These are phyloP conservation scores for Penicillium bovifimosum DNA, from an alignment of 495 filamentous ascomycete genomes.

Conservation along the genomic window DNA sequence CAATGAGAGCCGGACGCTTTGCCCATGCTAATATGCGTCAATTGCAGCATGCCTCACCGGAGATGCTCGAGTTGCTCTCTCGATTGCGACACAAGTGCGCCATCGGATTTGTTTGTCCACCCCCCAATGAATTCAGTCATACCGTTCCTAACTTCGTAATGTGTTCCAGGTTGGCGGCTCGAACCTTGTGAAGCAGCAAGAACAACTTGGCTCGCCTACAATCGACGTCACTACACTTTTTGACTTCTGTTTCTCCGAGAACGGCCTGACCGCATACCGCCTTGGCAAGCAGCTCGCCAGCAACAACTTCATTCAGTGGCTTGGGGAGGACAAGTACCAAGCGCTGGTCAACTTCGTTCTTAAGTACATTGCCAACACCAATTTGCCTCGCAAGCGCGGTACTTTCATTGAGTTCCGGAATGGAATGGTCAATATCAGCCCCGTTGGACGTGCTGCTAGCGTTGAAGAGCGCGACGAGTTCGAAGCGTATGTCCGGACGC, in stretches of 20 bases:
- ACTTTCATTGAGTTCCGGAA: constrained; percentile 96
- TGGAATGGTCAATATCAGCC: constrained; percentile 94
- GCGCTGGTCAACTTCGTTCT: constrained; percentile 77
- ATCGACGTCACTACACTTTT: constrained; percentile 74
- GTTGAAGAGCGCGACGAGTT: constrained; percentile 74
- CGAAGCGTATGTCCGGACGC: constrained; percentile 40
- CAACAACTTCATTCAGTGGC: constrained; percentile 82
- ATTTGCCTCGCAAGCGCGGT: constrained; percentile 80
- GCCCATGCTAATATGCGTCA: constrained; percentile 8
- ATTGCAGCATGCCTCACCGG: constrained; percentile 55
- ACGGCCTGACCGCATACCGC: constrained; percentile 87
- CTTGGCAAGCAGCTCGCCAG: constrained; percentile 64
- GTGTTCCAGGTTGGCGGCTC: constrained; percentile 61
- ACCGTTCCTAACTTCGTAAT: constrained; percentile 19
- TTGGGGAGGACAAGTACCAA: constrained; percentile 93
- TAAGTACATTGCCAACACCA: constrained; percentile 83
- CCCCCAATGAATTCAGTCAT: background rate
- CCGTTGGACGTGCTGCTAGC: constrained; percentile 86
- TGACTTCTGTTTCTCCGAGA: constrained; percentile 95
- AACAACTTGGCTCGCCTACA: constrained; percentile 69
- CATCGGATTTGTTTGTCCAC: constrained; percentile 69
- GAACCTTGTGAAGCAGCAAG: constrained; percentile 88
- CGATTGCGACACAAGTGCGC: constrained; percentile 79
- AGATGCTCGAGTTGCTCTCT: constrained; percentile 78
- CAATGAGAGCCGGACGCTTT: background rate